Conservation (phyloP, 2,329 filamentous ascomycete species). For the Thielaviopsis musarum region DNA sequence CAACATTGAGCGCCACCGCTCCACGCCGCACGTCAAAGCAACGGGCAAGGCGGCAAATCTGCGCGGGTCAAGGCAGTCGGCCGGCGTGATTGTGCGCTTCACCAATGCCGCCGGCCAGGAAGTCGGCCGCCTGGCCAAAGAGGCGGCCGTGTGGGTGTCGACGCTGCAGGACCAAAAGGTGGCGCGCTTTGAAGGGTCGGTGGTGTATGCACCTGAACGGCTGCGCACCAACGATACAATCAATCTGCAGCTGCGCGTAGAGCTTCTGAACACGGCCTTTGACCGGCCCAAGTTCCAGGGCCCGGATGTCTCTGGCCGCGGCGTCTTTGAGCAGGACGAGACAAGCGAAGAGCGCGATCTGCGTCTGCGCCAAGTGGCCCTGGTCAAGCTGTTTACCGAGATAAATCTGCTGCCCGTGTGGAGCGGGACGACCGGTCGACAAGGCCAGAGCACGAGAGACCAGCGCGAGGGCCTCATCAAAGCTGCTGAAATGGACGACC, state of each 20-base stretch:
- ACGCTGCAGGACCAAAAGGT: conserved; percentile 79
- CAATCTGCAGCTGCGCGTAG: conserved; percentile 76
- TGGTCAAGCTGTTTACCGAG: conserved; percentile 81
- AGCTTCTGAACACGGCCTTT: conserved; percentile 53
- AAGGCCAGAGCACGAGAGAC: conserved; percentile 34
- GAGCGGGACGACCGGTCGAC: conserved; percentile 46
- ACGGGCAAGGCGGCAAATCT: conserved; percentile 21
- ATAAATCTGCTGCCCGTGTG: conserved; percentile 64
- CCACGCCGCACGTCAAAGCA: conserved; percentile 15
- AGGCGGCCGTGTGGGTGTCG: conserved; percentile 82
- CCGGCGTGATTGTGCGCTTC: conserved; percentile 83
- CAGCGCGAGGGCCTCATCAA: conserved; percentile 71
- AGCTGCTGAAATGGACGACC: conserved; percentile 77
- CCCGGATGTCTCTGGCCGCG: conserved; percentile 23
- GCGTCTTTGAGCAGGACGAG: conserved; percentile 71
- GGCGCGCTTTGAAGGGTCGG: conserved; percentile 72
- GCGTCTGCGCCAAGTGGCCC: conserved; percentile 65
- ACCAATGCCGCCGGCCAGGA: conserved; percentile 65
- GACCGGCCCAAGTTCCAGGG: conserved; percentile 4
- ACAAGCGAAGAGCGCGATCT: conserved; percentile 71
- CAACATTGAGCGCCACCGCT: conserved; percentile 68
- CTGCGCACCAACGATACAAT: conserved; percentile 83
- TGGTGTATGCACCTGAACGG: conserved; percentile 75
- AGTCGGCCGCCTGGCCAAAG: conserved; percentile 72
- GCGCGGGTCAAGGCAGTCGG: conserved; percentile 43